Base-by-base conservation (phyloP, 2,329 filamentous ascomycete genomes). In the Ascochyta rabiei region DNA sequence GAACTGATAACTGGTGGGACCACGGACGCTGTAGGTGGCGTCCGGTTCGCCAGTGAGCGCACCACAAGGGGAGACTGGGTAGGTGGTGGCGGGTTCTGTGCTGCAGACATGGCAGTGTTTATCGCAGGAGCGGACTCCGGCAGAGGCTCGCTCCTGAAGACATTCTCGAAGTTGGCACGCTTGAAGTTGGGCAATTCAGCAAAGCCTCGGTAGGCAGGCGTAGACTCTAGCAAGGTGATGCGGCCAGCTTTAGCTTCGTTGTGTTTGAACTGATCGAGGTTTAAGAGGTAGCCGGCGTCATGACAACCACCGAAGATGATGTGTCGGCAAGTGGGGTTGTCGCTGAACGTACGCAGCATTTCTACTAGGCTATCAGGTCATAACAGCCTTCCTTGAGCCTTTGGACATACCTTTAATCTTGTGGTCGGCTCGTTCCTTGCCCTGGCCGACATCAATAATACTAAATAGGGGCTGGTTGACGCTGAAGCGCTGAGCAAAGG, bases 251-350 rank as follows among this genome's bases (percentile, higher is more conserved):
- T 72, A 33, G 55, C 49, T 26, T 65, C 48, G 48, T 80, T 73
- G 56, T 77, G 73, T 45, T 77, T 77, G 66, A 79, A 80, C 12
- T 75, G 71, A 45, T 80, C 78, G 43, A 81, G 72, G 23, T 76
- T 77, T 19, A 76, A 70, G 28, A 80, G 70, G 54, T 77, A 80
- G 28, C 78, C 79, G 38, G 77, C 76, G 62, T 81, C 79, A 51
- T 79, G 76, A 56, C 76, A 79, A 7, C 77, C 78, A 18, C 76
- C 78, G 56, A 81, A 81, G 59, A 80, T 74, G 61, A 81, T 76
- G 52, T 79, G 77, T 53, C 75, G 77, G 67, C 77, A 79, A 35
- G 79, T 78, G 15, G 75, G 68, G 51, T 79, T 80, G 37, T 75
- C 71, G 56, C 79, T 69, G 66, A 78, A 80, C 2, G 79, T 73